phyloP scores from a whole-genome alignment of 352 stramenopile species.

The Phytophthora kernoviae region DNA sequence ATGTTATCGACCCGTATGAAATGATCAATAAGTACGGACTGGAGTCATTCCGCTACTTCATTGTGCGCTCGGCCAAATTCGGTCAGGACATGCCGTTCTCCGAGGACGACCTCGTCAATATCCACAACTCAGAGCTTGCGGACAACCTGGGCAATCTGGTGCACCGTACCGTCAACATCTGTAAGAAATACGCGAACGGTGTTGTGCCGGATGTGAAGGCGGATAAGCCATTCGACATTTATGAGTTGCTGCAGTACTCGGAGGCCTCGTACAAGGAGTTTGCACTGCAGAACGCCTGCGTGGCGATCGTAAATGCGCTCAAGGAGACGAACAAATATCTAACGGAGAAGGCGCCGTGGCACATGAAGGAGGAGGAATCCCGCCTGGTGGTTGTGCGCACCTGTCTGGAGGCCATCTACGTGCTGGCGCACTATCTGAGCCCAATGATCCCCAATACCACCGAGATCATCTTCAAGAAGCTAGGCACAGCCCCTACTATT shows the following conservation, averaged over 20 bases:
- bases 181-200: slow-evolving; percentile 95
- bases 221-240: slow-evolving; percentile 88
- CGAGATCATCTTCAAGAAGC: slow-evolving; percentile 94
- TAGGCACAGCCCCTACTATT: slow-evolving; percentile 85
- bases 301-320: slow-evolving; percentile 90
- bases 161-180: slow-evolving; percentile 96
- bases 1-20: slow-evolving; percentile 97
- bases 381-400: slow-evolving; percentile 93
- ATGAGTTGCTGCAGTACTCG: slow-evolving; percentile 79
- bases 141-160: slow-evolving; percentile 96
- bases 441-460: slow-evolving; percentile 93
- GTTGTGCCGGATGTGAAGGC: slow-evolving; percentile 60
- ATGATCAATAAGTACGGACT: slow-evolving; percentile 94
- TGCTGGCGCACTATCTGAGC: slow-evolving; percentile 95
- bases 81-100: slow-evolving; percentile 96
- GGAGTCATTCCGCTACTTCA: slow-evolving; percentile 96
- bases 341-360: slow-evolving; percentile 97
- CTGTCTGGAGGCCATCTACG: slow-evolving; percentile 97
- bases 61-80: slow-evolving; percentile 92
- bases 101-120: slow-evolving; percentile 93
- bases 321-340: slow-evolving; percentile 98
- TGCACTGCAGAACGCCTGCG: slow-evolving; percentile 89
- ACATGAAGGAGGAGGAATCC: slow-evolving; percentile 93
- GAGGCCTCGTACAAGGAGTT: slow-evolving; percentile 93
- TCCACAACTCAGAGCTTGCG: slow-evolving; percentile 97